These are phyloP conservation scores for Flaveria brownii DNA, from an alignment of 129 eudicot species.

Conservation along the genomic window DNA sequence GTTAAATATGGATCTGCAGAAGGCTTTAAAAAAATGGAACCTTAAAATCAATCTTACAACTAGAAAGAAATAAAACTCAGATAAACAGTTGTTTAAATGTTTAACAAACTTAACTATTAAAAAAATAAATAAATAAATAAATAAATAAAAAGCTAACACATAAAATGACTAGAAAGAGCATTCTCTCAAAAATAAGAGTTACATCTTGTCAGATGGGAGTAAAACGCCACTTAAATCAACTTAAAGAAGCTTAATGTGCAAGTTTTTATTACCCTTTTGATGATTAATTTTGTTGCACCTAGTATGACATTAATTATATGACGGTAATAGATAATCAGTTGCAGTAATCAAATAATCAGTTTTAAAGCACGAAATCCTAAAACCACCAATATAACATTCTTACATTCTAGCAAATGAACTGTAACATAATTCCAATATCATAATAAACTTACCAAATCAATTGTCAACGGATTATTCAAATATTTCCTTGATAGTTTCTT, in stretches of 20 bases:
- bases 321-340: neutral
- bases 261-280: neutral
- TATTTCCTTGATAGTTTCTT: slow-evolving; percentile 85
- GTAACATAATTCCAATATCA: neutral
- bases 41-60: neutral
- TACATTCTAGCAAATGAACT: neutral
- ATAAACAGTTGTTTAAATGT: too few species aligned
- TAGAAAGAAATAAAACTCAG: neutral
- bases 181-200: too few species aligned
- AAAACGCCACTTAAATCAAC: neutral
- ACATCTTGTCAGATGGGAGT: too few species aligned
- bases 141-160: too few species aligned
- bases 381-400: too few species aligned
- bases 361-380: too few species aligned
- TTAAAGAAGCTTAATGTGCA: neutral
- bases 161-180: too few species aligned
- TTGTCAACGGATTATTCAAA: slow-evolving; percentile 79
- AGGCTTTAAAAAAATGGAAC: neutral
- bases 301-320: neutral
- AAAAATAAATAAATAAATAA: too few species aligned
- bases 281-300: neutral
- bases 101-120: too few species aligned
- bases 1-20: neutral
- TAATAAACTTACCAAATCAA: slow-evolving; percentile 70
- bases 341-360: too few species aligned